Base-by-base conservation (phyloP, 1,139 yeast species). In the Geotrichum phurueaensis region DNA sequence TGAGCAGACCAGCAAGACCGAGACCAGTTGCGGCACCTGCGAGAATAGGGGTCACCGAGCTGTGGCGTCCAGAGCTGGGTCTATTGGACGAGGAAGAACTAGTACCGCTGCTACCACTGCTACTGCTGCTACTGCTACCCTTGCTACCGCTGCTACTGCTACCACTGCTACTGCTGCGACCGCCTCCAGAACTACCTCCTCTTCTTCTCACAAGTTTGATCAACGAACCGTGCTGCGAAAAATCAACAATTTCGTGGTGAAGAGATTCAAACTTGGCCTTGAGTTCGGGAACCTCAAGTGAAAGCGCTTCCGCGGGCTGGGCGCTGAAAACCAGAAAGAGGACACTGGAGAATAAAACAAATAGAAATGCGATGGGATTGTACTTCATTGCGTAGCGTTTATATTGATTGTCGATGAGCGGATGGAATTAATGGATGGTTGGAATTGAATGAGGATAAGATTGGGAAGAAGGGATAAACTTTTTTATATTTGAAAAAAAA, bases 11-110 rank as follows among this genome's bases (percentile, higher is more conserved):
- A 23, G 56, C 60, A 3, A 68, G 60, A 10, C 68, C 69, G n/a
- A 61, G 55, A n/a, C 58, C 66, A 7, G 67, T 60, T 1, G 61
- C 62, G n/a, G 65, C 65, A 15, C 70, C 71, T 5, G 70, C 69
- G 15, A 58, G 53, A 56, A 62, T 66, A 2, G 70, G 68, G 15
- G 48, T 12, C 0, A 62, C 54, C 1, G 70, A 63, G 15, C 31
- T 18, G 18, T 54, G 27, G 31, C 57, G 25, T 18, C 55, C 31
- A 15, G 62, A 51, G 49, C 57, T 31, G n/a, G n/a, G n/a, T n/a
- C n/a, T n/a, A n/a, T n/a, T n/a, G 31, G 51, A 52, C 12, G 53
- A 20, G 53, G 51, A 52, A 13, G 53, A n/a, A 51, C 61, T 43
- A 56, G 31, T 10, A 56, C 45, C 12, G 59, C 53, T 23, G 61